Conservation (phyloP, 495 filamentous ascomycete genomes). For the Podospora bellae-mahoneyi region DNA sequence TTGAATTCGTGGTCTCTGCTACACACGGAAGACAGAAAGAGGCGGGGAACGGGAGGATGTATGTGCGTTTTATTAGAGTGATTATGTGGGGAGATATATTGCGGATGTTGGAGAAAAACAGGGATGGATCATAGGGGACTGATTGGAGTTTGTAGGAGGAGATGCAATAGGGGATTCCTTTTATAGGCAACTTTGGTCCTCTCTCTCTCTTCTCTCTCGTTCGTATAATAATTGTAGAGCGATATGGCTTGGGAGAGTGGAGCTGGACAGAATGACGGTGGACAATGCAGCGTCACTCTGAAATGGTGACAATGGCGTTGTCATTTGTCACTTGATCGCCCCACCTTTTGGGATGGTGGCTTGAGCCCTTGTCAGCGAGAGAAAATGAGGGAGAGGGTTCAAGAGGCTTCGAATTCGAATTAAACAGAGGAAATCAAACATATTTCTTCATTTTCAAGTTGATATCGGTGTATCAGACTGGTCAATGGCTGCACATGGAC, state of each 20-base stretch:
- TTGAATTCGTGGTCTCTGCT: not conserved
- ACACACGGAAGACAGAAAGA: not conserved
- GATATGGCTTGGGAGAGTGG: not conserved
- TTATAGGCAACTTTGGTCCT: not conserved
- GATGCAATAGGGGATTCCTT: not conserved
- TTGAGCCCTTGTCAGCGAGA: not conserved
- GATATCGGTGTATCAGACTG: not conserved
- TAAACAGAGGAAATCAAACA: not conserved
- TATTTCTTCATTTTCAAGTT: not conserved
- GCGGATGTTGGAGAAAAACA: not conserved
- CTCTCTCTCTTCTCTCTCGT: not conserved
- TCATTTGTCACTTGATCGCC: conserved; percentile 10
- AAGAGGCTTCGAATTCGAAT: not conserved
- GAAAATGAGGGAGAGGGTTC: not conserved
- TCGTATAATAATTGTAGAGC: not conserved
- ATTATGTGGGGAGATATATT: not conserved
- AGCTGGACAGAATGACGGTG: not conserved
- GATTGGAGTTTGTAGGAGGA: not conserved
- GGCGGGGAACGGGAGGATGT: not conserved
- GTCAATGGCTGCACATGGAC: not conserved
- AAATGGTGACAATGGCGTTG: conserved; percentile 23
- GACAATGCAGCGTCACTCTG: conserved; percentile 14
- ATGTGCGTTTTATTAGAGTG: not conserved
- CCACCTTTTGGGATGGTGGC: not conserved
- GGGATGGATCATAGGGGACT: not conserved